Evolutionary conservation across 345 rosid species (phyloP).

Genomic region (Erodium maritimum): DNA sequence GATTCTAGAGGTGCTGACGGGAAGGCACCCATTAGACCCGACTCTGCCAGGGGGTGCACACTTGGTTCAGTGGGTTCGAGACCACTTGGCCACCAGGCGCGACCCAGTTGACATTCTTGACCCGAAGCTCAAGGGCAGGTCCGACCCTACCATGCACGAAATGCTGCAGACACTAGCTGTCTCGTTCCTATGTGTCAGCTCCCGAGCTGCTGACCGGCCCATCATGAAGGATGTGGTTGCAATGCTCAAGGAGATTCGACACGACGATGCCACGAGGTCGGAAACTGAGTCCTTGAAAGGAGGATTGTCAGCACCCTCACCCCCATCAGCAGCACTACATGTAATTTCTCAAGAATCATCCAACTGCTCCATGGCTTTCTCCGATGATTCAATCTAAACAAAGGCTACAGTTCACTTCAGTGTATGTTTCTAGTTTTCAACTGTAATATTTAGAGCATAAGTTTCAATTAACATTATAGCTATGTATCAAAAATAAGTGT

Average conservation of each 20-base stretch:
- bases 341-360: constrained; percentile 57
- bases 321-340: constrained; percentile 28
- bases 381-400: constrained; percentile 52
- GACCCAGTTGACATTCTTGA: constrained; percentile 64
- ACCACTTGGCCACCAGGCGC: constrained; percentile 50
- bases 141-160: constrained; percentile 79
- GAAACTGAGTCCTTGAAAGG: constrained; percentile 35
- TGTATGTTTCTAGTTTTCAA: not conserved
- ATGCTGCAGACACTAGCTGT: constrained; percentile 83
- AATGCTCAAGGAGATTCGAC: constrained; percentile 78
- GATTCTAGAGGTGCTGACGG: constrained; percentile 69
- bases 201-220: constrained; percentile 51
- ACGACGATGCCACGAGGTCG: constrained; percentile 31
- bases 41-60: constrained; percentile 67
- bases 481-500: not conserved
- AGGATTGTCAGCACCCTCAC: constrained; percentile 11
- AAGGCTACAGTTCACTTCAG: not conserved
- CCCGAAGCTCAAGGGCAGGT: constrained; percentile 55
- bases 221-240: constrained; percentile 85
- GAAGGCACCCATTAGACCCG: constrained; percentile 89
- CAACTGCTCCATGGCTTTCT: constrained; percentile 61
- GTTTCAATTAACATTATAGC: not conserved
- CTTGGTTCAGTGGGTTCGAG: constrained; percentile 82
- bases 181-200: constrained; percentile 64
- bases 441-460: not conserved